Evolutionary conservation across 2,329 filamentous ascomycete species (phyloP), one percentile per base, ranked within the genome.

Genomic region (Claviceps citrina): DNA sequence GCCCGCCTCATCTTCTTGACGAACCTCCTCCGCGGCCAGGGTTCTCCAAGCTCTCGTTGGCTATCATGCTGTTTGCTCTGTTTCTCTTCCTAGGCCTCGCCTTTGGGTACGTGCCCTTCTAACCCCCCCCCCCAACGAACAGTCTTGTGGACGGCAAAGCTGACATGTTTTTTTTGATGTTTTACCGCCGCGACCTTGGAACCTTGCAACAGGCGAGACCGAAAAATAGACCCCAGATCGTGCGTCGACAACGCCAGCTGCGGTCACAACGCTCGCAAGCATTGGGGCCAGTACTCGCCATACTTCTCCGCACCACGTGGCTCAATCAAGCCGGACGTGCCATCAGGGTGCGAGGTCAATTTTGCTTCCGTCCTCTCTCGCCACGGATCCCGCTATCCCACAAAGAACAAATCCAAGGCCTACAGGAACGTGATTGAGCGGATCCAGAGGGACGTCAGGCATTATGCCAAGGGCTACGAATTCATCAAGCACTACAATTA

Each of bases 201-300:
- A 20, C 18, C 28, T 7, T 10, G 3, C 8, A 25, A 35, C 38
- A 36, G 43, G 40, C 37, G 36, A 44, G 36, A 46, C 45, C 26
- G 43, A 39, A n/a, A n/a, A n/a, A 22, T 30, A 37, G 33, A 35
- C 12, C 15, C 19, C 31, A 22, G 20, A 13, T 34, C 27, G 13
- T 42, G 39, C 20, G 40, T 34, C 20, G 19, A 32, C n/a, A 31
- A 20, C 5, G 43, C 31, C 20, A 38, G 28, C n/a, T 86, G 81
- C 58, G 66, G 68, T 36, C 59, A 70, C 4, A 56, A 70, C 25
- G 68, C 79, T 33, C 74, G 76, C 1, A 80, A 76, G 48, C 70
- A 67, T 41, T 93, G 85, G 84, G 87, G 86, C 41, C 85, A 89
- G 56, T 94, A 94, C 58, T 81, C 84, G 15, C 84, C 86, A 2